Base-by-base conservation (phyloP, 164 flowering plant species). In the Euptelea pleiosperma region DNA sequence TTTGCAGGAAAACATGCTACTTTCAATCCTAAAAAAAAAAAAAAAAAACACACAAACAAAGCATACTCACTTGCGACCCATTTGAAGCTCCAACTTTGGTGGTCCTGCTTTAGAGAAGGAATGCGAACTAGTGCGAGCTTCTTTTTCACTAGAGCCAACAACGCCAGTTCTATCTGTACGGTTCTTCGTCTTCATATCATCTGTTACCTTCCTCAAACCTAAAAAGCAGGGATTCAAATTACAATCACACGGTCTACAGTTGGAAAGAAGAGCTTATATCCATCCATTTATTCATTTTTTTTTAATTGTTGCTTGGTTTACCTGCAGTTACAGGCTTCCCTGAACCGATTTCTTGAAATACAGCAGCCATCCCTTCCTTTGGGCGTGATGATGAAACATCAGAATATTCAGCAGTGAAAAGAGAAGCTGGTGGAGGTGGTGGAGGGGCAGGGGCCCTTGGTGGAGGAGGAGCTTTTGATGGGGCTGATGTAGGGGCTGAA, bases 101-200 rank as follows among this genome's bases (percentile, higher is more conserved):
- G 93, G 96, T 21, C 91, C 96, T 19, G 80, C 43, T 70, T 89
- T 94, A 7, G 96, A 83, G 63, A 81, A 75, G n/a, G 96, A 70
- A 57, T 86, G 57, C 30, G 87, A 62, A 62, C 73, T 49, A 25
- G 73, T 52, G 41, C 74, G 82, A 42, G 58, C 39, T 65, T 76
- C 94, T 67, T 87, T 91, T 63, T 70, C 83, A 70, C 41, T 39
- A 19, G 65, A 66, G 70, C 67, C 62, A 56, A 94, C 91, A 67
- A 80, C 67, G 8, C 97, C 93, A 61, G 68, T 76, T 76, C 83
- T 84, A 44, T 89, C 96, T 11, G 80, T 49, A 40, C 96, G 97
- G 60, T 91, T 91, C 79, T 94, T 94, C 7, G 96, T 69, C 78
- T 94, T 94, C 99, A 94, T 94, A 57, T 83, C 88, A 66, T 42